Percentiles rank a stretch among this genome's conserved stretches.
Evolutionary conservation across 2,329 filamentous ascomycete genomes (phyloP).

Genomic region (Trichoderma breve): DNA sequence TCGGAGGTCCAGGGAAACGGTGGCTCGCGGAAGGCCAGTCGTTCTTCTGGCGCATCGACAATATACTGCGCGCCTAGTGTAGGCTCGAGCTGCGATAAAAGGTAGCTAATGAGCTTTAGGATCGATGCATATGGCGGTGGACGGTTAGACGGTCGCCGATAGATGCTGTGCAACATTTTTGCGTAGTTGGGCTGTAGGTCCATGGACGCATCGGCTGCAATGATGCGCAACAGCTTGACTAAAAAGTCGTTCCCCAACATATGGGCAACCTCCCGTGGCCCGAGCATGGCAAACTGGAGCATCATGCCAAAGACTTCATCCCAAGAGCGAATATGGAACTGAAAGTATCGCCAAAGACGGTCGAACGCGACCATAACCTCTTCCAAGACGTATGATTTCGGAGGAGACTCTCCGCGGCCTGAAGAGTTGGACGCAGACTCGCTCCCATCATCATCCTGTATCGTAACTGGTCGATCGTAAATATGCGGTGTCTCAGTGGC

Average conservation of each 20-base stretch:
- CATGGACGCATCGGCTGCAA: conserved; percentile 56
- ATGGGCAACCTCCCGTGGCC: conserved; percentile 54
- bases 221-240: conserved; percentile 54
- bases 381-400: conserved; percentile 33
- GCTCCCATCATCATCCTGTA: background rate
- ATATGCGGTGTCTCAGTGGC: conserved; percentile 45
- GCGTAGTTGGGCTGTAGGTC: conserved; percentile 55
- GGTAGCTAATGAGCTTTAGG: conserved; percentile 48
- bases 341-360: conserved; percentile 61
- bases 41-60: conserved; percentile 39
- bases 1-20: conserved; percentile 44
- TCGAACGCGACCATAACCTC: conserved; percentile 49
- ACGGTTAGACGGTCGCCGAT: conserved; percentile 49
- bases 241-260: conserved; percentile 64
- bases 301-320: conserved; percentile 74
- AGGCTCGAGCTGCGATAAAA: conserved; percentile 46
- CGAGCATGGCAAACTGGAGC: conserved; percentile 62
- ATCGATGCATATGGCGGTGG: conserved; percentile 54
- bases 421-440: background rate
- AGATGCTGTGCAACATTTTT: conserved; percentile 52
- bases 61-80: conserved; percentile 36
- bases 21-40: conserved; percentile 36
- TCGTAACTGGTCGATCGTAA: conserved; percentile 39
- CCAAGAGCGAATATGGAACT: conserved; percentile 65
- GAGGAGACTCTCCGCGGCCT: conserved; percentile 7